Base-by-base conservation (phyloP, 345 rosid genomes). In the Eucalyptus polyanthemos region DNA sequence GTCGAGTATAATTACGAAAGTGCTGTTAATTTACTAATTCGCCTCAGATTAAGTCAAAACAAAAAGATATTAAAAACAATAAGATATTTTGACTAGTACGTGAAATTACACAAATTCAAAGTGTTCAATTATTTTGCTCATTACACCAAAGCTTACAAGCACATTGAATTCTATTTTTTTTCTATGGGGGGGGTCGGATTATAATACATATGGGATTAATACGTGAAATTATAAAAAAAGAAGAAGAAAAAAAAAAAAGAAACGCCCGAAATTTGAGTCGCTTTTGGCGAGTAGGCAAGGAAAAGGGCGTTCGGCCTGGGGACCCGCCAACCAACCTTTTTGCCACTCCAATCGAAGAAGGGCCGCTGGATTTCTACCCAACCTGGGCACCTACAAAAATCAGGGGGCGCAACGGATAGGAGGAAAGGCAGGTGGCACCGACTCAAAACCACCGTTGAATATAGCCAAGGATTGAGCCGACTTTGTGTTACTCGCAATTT, bases 11-110 rank as follows among this genome's bases (percentile, higher is more conserved):
- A 29, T 25, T 60, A 60, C 0, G 3, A 25, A 60, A 27, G 31
- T 0, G 15, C 7, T 1, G 69, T 5, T 1, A 27, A 62, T 3
- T 10, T 29, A 65, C 16, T 2, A 12, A 65, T 14, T n/a, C 1
- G 1, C 8, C 2, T 65, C 0, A 0, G 37, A 65, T 14, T 29
- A 7, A 65, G 0, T n/a, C 16, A n/a, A 65, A 65, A 13, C 14
- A 14, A 29, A 4, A 62, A 62, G 2, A 62, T 62, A 27, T 27
- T 12, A 4, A 62, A 62, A 27, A 62, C 2, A 12, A 60, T 1
- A 62, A 29, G 34, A 29, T 65, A 29, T 65, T 65, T 14, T 29
- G 37, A 65, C 37, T 11, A 25, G 67, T 5, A 0, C 2, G 31
- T 60, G 67, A 60, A 60, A 27, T 60, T 27, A 11, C 31, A 60